phyloP scores from a whole-genome alignment of 805 yeast species.

The Barnettozyma californica region DNA sequence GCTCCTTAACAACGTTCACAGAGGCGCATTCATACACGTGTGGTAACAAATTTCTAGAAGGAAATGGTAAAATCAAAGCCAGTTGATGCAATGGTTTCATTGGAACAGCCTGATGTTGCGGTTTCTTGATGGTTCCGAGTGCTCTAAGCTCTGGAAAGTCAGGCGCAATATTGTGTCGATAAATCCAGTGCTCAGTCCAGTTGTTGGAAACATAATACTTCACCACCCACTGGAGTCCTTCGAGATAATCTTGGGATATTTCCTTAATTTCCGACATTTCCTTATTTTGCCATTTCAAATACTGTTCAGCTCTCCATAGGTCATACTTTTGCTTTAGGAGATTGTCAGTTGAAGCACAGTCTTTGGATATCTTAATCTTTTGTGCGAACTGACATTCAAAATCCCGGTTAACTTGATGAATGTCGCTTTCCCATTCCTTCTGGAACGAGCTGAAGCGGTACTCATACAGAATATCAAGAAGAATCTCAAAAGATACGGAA shows the following conservation, averaged over 20 bases:
- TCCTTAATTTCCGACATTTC: slow-evolving; percentile 41
- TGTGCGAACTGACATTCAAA: not conserved
- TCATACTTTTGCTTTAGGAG: slow-evolving; percentile 51
- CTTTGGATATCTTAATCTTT: not conserved
- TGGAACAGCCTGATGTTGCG: slow-evolving; percentile 39
- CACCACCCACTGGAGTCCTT: slow-evolving; percentile 92
- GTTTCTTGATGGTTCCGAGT: slow-evolving; percentile 52
- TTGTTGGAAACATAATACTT: slow-evolving; percentile 80
- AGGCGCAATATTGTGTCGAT: slow-evolving; percentile 79
- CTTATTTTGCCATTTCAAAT: slow-evolving; percentile 55
- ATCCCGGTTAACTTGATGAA: not conserved
- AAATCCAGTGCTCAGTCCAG: slow-evolving; percentile 88
- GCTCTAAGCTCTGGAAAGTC: slow-evolving; percentile 80
- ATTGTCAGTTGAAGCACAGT: not conserved
- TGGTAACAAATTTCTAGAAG: slow-evolving; percentile 10
- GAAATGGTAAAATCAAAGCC: slow-evolving; percentile 11
- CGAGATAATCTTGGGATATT: slow-evolving; percentile 68
- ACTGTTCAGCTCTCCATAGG: slow-evolving; percentile 73
- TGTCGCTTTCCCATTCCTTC: not conserved
- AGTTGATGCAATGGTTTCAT: slow-evolving; percentile 15
- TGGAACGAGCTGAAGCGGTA: slow-evolving; percentile 26
- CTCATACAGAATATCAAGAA: slow-evolving; percentile 1
- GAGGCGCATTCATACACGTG: slow-evolving; percentile 5
- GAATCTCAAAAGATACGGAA: slow-evolving; percentile 25
- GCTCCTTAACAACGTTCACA: not conserved